Percentiles rank a stretch among this genome's conserved stretches.
These are phyloP conservation scores for Vitis vinifera DNA, from an alignment of 164 flowering plant genomes.

Conservation along the genomic window ASM3070453v1 NC_081816.1:24354001-24354500, in stretches of 20 bases:
- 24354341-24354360: background rate
- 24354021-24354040: background rate
- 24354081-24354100: background rate
- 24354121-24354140: conserved; percentile 3
- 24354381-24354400: no score
- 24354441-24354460: no score
- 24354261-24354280: background rate
- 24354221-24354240: conserved; percentile 45
- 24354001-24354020: background rate
- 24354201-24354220: conserved; percentile 92
- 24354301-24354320: background rate
- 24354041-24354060: background rate
- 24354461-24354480: no score
- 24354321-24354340: background rate
- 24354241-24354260: background rate
- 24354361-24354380: background rate
- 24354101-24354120: background rate
- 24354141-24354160: conserved; percentile 67
- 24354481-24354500: no score
- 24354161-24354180: conserved; percentile 81
- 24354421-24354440: no score
- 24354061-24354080: background rate
- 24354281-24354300: background rate
- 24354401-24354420: no score
- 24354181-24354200: conserved; percentile 97